phyloP scores from a whole-genome alignment of 352 stramenopile genomes.

The Globisporangium mamillatum region DNA sequence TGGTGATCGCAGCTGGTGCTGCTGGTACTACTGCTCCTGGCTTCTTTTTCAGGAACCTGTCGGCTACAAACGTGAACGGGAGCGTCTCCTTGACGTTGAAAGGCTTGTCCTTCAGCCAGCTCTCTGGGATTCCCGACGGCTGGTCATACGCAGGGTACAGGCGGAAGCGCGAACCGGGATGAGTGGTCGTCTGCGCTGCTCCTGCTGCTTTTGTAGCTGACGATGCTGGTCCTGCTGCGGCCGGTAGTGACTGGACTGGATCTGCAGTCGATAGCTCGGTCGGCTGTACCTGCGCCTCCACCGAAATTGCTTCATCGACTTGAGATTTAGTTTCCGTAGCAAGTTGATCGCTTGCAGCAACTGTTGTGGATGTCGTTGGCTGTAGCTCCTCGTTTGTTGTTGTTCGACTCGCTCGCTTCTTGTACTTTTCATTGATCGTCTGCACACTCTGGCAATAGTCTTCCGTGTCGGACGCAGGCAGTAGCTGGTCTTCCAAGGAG shows the following conservation, averaged over 20 bases:
- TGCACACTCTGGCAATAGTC: constrained; percentile 33
- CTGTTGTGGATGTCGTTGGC: not conserved
- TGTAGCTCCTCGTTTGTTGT: constrained; percentile 14
- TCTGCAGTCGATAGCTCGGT: constrained; percentile 6
- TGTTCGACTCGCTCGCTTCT: not conserved
- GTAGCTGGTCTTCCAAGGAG: constrained; percentile 20
- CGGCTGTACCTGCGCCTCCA: not conserved
- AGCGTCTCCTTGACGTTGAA: constrained; percentile 42
- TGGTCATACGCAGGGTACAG: constrained; percentile 54
- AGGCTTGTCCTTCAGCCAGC: constrained; percentile 33
- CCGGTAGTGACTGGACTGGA: not conserved
- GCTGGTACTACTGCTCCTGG: not conserved
- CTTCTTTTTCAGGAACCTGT: constrained; percentile 55
- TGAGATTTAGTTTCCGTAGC: not conserved
- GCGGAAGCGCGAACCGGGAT: not conserved
- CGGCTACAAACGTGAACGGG: constrained; percentile 52
- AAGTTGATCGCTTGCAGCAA: too few relatives aligned
- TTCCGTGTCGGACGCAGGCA: constrained; percentile 53
- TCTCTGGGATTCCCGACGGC: constrained; percentile 29
- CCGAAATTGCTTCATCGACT: not conserved
- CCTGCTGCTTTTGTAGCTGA: not conserved
- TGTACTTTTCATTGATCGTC: constrained; percentile 25
- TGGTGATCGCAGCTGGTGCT: not conserved
- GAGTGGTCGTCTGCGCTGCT: not conserved
- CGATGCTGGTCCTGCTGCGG: not conserved